Conservation (phyloP, 495 filamentous ascomycete genomes). For the Penicillium paxilli region DNA sequence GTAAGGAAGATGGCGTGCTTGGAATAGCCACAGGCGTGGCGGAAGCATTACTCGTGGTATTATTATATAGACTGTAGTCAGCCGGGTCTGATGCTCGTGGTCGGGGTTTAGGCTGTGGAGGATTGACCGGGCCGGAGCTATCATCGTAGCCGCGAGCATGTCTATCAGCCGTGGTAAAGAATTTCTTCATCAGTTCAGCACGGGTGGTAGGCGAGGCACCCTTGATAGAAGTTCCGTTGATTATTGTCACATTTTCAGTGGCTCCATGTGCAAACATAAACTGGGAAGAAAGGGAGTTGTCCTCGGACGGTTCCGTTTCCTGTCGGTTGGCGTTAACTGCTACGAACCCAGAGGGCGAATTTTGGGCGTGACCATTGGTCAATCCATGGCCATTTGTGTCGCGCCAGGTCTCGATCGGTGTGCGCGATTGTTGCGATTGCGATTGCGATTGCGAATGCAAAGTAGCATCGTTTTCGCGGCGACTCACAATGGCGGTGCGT, state of each 20-base stretch:
- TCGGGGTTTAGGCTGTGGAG: constrained; percentile 31
- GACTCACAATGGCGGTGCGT: constrained; percentile 65
- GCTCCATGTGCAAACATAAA: constrained; percentile 47
- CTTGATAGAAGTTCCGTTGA: constrained; percentile 52
- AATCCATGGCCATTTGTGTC: constrained; percentile 30
- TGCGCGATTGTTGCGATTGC: constrained; percentile 19
- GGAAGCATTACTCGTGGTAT: constrained; percentile 22
- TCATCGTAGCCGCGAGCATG: constrained; percentile 40
- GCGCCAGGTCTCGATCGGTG: constrained; percentile 39
- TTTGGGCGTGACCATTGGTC: constrained; percentile 31
- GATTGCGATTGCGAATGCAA: constrained; percentile 18
- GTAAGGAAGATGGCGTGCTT: constrained; percentile 49
- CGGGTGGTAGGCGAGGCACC: constrained; percentile 54
- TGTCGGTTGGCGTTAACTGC: constrained; percentile 54
- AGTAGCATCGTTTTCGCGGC: constrained; percentile 51
- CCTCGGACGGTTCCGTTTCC: constrained; percentile 32
- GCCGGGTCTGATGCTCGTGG: constrained; percentile 40
- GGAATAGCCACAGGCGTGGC: constrained; percentile 51
- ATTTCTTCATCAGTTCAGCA: constrained; percentile 56
- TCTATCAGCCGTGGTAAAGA: constrained; percentile 57
- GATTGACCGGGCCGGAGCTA: constrained; percentile 21
- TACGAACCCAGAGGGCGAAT: constrained; percentile 54
- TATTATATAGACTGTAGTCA: constrained; percentile 38
- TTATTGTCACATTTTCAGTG: constrained; percentile 48
- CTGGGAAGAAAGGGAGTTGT: constrained; percentile 35